Percentiles rank a stretch among this genome's conserved stretches.
These are phyloP conservation scores for Neofusicoccum cordaticola DNA, from an alignment of 2,329 filamentous ascomycete genomes.

Conservation along the genomic window DNA sequence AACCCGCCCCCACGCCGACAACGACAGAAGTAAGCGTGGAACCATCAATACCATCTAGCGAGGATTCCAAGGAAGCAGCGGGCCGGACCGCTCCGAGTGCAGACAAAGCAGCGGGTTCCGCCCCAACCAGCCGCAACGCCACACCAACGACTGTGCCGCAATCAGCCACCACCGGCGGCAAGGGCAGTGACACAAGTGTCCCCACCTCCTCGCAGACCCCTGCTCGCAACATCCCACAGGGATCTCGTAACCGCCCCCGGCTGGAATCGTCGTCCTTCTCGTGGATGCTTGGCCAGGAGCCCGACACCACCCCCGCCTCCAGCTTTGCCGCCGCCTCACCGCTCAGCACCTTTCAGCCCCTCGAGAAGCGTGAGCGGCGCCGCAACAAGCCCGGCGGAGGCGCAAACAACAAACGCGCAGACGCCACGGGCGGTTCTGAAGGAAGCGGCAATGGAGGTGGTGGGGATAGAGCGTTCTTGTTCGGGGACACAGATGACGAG, in stretches of 20 bases:
- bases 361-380: slow-evolving; percentile 10
- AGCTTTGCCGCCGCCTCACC: slow-evolving; percentile 29
- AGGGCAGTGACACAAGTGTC: background rate
- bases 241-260: slow-evolving; percentile 54
- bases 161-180: slow-evolving; percentile 18
- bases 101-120: slow-evolving; percentile 16
- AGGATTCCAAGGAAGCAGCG: slow-evolving; percentile 11
- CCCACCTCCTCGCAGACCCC: background rate
- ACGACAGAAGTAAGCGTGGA: background rate
- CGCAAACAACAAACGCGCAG: background rate
- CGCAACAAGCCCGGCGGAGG: slow-evolving; percentile 10
- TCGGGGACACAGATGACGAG: slow-evolving; percentile 40
- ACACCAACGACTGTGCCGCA: slow-evolving; percentile 17
- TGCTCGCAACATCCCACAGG: slow-evolving; percentile 22
- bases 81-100: slow-evolving; percentile 1
- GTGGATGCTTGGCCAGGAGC: slow-evolving; percentile 63
- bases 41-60: slow-evolving; percentile 20
- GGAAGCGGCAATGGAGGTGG: background rate
- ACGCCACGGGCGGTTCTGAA: background rate
- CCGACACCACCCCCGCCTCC: slow-evolving; percentile 15
- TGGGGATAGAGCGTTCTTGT: slow-evolving; percentile 30
- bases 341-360: slow-evolving; percentile 1
- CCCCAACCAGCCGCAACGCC: slow-evolving; percentile 1
- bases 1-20: background rate
- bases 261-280: slow-evolving; percentile 74